A percentile compares a stretch with the other conserved stretches of the same genome.
phyloP scores from a whole-genome alignment of 202 grass and related monocot species.

The Panicum hallii region DNA sequence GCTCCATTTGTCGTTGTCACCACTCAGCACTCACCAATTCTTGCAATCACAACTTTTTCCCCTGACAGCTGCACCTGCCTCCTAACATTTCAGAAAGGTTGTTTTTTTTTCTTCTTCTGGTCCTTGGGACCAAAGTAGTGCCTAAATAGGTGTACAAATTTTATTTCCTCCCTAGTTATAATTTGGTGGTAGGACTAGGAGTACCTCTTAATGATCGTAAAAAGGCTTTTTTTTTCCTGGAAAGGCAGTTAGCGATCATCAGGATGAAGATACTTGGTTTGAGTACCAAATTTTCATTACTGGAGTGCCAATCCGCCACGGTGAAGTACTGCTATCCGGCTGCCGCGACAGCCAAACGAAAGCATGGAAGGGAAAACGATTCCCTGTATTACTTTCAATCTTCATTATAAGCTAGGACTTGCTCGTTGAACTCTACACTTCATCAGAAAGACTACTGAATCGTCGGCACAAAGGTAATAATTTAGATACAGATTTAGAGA shows the following conservation, averaged over 20 bases:
- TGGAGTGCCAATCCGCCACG: neutral
- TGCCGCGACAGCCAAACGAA: neutral
- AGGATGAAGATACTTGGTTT: neutral
- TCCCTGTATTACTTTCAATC: neutral
- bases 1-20: neutral
- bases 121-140: too few species aligned
- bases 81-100: neutral
- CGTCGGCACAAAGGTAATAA: too few species aligned
- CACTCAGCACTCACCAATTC: neutral
- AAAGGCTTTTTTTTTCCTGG: neutral
- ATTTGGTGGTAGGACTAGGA: too few species aligned
- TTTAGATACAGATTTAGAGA: too few species aligned
- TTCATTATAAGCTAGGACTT: neutral
- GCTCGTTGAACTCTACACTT: neutral
- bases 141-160: too few species aligned
- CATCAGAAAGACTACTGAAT: neutral
- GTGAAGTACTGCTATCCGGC: neutral
- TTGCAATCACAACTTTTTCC: neutral
- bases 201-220: neutral
- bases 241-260: neutral
- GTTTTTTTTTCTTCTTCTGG: too few species aligned
- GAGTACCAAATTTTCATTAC: neutral
- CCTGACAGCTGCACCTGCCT: neutral
- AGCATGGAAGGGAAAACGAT: neutral
- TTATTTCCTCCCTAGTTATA: too few species aligned